Conservation (phyloP, 1,139 yeast species). For the Debaryomyces subglobosus region DNA sequence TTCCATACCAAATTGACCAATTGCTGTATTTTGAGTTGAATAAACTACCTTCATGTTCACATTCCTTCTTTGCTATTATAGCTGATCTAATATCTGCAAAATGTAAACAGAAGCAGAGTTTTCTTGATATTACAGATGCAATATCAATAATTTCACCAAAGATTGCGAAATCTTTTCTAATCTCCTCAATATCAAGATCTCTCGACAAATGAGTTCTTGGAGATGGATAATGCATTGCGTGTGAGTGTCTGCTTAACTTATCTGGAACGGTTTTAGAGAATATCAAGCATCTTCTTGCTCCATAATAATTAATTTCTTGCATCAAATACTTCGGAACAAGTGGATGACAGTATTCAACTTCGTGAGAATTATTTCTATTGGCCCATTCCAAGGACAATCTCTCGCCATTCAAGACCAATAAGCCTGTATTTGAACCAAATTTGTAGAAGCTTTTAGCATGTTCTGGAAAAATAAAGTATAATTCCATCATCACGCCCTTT, state of each 20-base stretch:
- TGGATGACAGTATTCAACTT: constrained; percentile 31
- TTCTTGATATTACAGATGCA: constrained; percentile 67
- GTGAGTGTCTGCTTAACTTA: constrained; percentile 22
- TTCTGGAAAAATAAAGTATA: constrained; percentile 55
- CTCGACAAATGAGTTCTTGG: constrained; percentile 34
- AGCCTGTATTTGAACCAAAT: constrained; percentile 54
- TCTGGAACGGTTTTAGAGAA: constrained; percentile 32
- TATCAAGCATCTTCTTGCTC: constrained; percentile 40
- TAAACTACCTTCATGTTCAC: constrained; percentile 35
- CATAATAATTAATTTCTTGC: constrained; percentile 31
- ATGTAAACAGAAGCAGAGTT: constrained; percentile 62
- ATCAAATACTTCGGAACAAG: constrained; percentile 29
- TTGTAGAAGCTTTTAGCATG: constrained; percentile 60
- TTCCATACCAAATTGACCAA: constrained; percentile 71
- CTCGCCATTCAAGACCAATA: constrained; percentile 65
- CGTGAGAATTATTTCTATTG: constrained; percentile 25
- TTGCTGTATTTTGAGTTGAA: constrained; percentile 51
- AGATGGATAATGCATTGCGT: constrained; percentile 35
- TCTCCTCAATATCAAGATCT: constrained; percentile 30
- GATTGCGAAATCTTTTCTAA: constrained; percentile 52
- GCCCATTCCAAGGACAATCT: constrained; percentile 49
- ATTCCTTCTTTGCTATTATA: constrained; percentile 58
- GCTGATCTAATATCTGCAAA: constrained; percentile 67
- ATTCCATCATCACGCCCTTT: constrained; percentile 33
- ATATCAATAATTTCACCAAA: constrained; percentile 69